Conservation (phyloP, 495 filamentous ascomycete genomes). For the Xeromyces bisporus region DNA sequence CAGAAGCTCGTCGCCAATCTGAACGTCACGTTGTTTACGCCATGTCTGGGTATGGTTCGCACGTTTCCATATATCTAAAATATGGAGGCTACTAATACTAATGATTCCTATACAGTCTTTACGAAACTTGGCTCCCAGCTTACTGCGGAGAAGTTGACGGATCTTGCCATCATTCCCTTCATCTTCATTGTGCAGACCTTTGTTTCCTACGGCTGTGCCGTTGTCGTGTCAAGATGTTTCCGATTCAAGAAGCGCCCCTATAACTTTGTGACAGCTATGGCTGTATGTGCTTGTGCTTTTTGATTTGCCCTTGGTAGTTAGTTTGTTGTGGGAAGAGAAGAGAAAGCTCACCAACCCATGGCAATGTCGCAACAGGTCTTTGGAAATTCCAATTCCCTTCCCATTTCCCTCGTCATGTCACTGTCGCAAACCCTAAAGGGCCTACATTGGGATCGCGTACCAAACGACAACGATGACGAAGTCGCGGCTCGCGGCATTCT, state of each 20-base stretch:
- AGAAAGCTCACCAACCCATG: too few species aligned
- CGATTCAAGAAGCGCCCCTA: conserved; percentile 65
- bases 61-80: too few species aligned
- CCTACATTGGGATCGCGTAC: conserved; percentile 81
- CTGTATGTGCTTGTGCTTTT: conserved; percentile 43
- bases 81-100: too few species aligned
- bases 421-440: conserved; percentile 81
- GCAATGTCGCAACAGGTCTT: conserved; percentile 45
- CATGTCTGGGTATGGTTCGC: conserved; percentile 66
- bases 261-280: conserved; percentile 95
- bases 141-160: conserved; percentile 71
- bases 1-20: conserved; percentile 94
- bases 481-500: conserved; percentile 87
- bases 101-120: conserved; percentile 50
- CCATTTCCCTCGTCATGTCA: conserved; percentile 88
- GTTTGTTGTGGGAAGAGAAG: too few species aligned
- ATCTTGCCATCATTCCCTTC: conserved; percentile 80
- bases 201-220: conserved; percentile 65
- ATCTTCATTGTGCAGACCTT: conserved; percentile 80
- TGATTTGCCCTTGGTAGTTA: too few species aligned
- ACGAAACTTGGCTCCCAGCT: conserved; percentile 94
- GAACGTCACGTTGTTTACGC: conserved; percentile 87
- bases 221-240: conserved; percentile 50
- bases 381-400: conserved; percentile 94
- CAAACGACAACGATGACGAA: conserved; percentile 85